Base-by-base conservation (phyloP, 352 stramenopile genomes). In the Phytophthora pinifolia region DNA sequence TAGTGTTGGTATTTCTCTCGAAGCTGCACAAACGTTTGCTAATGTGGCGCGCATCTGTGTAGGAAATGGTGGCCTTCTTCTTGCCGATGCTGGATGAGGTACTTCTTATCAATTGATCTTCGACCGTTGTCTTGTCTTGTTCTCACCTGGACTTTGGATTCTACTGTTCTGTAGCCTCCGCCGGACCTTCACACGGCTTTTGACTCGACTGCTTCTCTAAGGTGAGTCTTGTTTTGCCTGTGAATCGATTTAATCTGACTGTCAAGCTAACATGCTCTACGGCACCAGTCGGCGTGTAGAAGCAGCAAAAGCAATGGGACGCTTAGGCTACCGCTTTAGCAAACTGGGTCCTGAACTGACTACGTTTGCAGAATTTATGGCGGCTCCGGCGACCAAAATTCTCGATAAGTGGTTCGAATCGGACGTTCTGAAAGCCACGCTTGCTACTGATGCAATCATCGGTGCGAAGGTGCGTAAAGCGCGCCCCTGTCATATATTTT, bases 381-480 rank as follows among this genome's bases (percentile, higher is more conserved):
- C 82, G 3, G 86, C 81, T 1, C 88, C 88, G 0, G 88, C 88
- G 10, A 75, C 75, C 7, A 92, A 94, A 46, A 93, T 96, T 9
- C 49, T 97, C 22, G 83, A 97, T 53, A 87, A 83, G 17, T 97
- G 88, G 86, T 97, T 97, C 39, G 89, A 97, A 27, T 93, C 76
- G 0, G 85, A 97, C 13, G 70, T 96, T 12, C 54, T 97, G 9
- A 97, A 97, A 49, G 83, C 89, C 2, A 97, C 89, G 3, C 71
- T 97, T 4, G 89, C 89, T n/a, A 97, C 89, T 1, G 89, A 97
- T 53, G 89, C 89, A 10, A 93, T 96, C 53, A 97, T 97, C 46
- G 89, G 89, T 2, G 89, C 88, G 2, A 89, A 93, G 69, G 79
- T 94, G 14, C 20, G 53, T 54, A 31, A 20, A n/a, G n/a, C n/a